These are phyloP conservation scores for Geranium brycei DNA, from an alignment of 345 rosid species.

Conservation along the genomic window DNA sequence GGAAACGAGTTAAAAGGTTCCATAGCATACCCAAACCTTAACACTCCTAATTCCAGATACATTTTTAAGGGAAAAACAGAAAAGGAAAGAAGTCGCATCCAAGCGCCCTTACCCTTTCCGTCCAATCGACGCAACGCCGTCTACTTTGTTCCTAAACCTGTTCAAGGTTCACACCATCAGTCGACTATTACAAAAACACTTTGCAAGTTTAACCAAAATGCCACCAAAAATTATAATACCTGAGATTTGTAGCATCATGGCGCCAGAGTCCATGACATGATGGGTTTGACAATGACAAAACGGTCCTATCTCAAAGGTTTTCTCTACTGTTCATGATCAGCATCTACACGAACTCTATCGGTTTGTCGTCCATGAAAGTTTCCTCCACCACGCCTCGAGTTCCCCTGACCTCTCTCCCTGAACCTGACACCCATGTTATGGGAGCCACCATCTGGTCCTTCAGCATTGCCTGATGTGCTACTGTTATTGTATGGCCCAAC, in stretches of 20 bases:
- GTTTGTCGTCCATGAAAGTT: constrained; percentile 34
- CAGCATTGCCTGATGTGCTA: constrained; percentile 25
- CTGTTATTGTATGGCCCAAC: constrained; percentile 33
- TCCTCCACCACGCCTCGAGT: constrained; percentile 47
- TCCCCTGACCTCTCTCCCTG: constrained; percentile 53
- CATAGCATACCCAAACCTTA: constrained; percentile 12
- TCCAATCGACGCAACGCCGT: constrained; percentile 5
- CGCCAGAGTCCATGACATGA: no score
- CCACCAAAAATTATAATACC: constrained; percentile 9
- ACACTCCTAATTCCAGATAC: constrained; percentile 20
- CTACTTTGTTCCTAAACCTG: constrained; percentile 25
- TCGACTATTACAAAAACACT: no score
- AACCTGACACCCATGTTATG: constrained; percentile 39
- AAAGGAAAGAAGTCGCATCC: constrained; percentile 13
- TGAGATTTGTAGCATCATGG: not conserved
- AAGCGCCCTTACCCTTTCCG: constrained; percentile 8
- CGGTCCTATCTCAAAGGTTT: no score
- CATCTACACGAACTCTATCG: constrained; percentile 27
- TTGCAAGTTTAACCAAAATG: constrained; percentile 9
- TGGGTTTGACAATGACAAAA: not conserved
- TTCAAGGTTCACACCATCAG: not conserved
- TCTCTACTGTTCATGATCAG: constrained; percentile 27
- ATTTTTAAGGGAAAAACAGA: constrained; percentile 9
- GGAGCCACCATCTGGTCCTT: constrained; percentile 36
- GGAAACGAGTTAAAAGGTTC: constrained; percentile 16